Evolutionary conservation across 768 basidiomycete genomes (phyloP).

Genomic region (Leccinum subtestaceum): DNA sequence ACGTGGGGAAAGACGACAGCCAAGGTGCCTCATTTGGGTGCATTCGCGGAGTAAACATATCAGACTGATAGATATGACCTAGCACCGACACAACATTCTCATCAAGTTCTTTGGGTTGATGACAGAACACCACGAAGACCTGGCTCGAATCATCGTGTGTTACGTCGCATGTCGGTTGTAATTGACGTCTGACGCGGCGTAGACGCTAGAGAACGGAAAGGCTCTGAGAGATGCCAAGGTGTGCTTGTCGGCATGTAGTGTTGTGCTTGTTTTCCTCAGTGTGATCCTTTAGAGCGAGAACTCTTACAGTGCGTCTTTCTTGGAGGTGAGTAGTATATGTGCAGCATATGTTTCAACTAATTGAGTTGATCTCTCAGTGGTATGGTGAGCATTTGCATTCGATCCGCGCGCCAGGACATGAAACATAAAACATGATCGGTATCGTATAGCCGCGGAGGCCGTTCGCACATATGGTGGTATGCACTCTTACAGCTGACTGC

Average conservation of each 20-base stretch:
- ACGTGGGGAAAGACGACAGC: conserved; percentile 86
- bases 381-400: conserved; percentile 50
- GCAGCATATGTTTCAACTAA: neutral
- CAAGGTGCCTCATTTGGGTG: conserved; percentile 48
- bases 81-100: conserved; percentile 83
- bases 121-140: conserved; percentile 82
- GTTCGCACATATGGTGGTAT: conserved; percentile 86
- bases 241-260: neutral
- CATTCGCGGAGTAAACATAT: neutral
- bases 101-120: conserved; percentile 76
- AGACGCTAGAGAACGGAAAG: conserved; percentile 98
- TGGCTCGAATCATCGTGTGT: conserved; percentile 81
- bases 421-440: neutral
- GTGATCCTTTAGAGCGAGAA: conserved; percentile 62
- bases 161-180: neutral
- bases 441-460: conserved; percentile 77
- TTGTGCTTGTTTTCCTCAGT: neutral
- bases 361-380: conserved; percentile 51
- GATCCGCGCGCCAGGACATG: neutral
- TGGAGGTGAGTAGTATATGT: conserved; percentile 55
- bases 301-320: conserved; percentile 77
- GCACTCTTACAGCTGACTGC: conserved; percentile 11
- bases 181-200: conserved; percentile 13
- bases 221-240: conserved; percentile 81
- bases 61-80: neutral